Percentiles rank a stretch among this genome's conserved stretches.
Conservation (phyloP, 371 early-diverging fungal species). For the Actinomortierella ambigua region DNA sequence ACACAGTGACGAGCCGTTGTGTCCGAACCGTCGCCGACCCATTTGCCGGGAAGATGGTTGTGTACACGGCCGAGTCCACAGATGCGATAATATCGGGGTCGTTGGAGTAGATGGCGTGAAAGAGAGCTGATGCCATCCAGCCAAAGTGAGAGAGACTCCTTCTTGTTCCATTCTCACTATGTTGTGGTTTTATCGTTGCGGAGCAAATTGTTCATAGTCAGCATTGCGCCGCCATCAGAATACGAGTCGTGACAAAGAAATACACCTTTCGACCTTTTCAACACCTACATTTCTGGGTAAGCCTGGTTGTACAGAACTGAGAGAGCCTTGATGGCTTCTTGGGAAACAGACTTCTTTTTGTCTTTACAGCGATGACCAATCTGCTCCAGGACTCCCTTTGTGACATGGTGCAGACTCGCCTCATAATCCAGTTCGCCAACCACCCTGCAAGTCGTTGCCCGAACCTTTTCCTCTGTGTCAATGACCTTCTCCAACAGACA, state of each 20-base stretch:
- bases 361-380: slow-evolving; percentile 86
- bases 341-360: slow-evolving; percentile 75
- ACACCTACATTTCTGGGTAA: slow-evolving; percentile 66
- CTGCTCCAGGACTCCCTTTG: slow-evolving; percentile 62
- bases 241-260: too few species aligned
- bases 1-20: slow-evolving; percentile 28
- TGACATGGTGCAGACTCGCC: slow-evolving; percentile 55
- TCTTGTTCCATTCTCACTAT: slow-evolving; percentile 32
- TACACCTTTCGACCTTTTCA: background rate
- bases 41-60: slow-evolving; percentile 57
- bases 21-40: slow-evolving; percentile 23
- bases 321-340: slow-evolving; percentile 77
- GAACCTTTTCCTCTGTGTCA: slow-evolving; percentile 95
- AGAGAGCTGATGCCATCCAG: slow-evolving; percentile 82
- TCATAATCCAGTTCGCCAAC: slow-evolving; percentile 69
- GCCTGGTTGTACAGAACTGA: slow-evolving; percentile 73
- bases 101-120: slow-evolving; percentile 82
- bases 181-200: slow-evolving; percentile 31
- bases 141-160: slow-evolving; percentile 56
- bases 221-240: slow-evolving; percentile 5
- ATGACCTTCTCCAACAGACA: slow-evolving; percentile 73
- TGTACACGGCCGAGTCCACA: slow-evolving; percentile 69
- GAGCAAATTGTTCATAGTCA: slow-evolving; percentile 16
- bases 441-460: slow-evolving; percentile 72
- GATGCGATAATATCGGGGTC: slow-evolving; percentile 71